A percentile compares a stretch with the other conserved stretches of the same genome.
Conservation (phyloP, 2,329 filamentous ascomycete species). For the Hymenoscyphus scutula region DNA sequence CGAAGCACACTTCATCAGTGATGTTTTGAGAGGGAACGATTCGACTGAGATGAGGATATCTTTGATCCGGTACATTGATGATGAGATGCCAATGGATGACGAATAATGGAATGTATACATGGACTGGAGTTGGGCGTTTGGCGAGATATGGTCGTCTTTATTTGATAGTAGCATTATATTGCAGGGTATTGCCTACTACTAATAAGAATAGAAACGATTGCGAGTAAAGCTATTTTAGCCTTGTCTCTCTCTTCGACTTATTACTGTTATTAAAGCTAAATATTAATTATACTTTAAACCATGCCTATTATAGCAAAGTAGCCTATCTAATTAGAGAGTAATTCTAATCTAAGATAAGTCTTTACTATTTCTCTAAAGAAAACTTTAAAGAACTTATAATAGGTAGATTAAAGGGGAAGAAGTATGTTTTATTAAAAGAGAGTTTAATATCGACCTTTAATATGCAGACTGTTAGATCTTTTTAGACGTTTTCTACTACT, state of each 20-base stretch:
- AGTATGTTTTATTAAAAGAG: no score
- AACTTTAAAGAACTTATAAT: no score
- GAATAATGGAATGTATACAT: slow-evolving; percentile 53
- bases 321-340: no score
- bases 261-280: no score
- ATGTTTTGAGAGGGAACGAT: slow-evolving; percentile 88
- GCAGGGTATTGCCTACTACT: neutral
- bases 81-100: slow-evolving; percentile 94
- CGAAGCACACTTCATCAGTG: slow-evolving; percentile 93
- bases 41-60: slow-evolving; percentile 96
- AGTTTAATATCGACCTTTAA: no score
- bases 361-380: no score
- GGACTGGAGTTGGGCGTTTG: slow-evolving; percentile 23
- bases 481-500: neutral
- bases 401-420: no score
- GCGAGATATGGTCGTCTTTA: neutral
- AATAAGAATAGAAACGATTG: no score
- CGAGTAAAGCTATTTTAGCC: neutral
- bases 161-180: neutral
- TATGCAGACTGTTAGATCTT: neutral
- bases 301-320: no score
- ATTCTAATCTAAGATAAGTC: no score
- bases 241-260: no score
- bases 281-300: no score
- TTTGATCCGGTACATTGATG: slow-evolving; percentile 90